phyloP scores from a whole-genome alignment of 345 rosid species.

The Sonneratia alba region DNA sequence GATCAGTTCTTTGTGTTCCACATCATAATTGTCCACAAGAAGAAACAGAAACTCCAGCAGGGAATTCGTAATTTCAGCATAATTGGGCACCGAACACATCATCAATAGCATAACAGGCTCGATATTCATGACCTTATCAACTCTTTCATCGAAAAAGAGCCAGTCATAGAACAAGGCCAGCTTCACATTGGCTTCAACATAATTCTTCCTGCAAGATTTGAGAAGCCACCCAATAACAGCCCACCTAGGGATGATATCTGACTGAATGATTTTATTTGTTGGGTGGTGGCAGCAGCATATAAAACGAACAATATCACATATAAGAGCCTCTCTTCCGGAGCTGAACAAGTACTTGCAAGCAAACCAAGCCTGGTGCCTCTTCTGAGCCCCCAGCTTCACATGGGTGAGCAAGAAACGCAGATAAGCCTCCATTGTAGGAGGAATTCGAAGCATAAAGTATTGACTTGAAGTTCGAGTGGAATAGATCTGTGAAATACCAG shows the following conservation, averaged over 20 bases:
- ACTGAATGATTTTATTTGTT: slow-evolving; percentile 42
- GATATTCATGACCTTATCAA: slow-evolving; percentile 67
- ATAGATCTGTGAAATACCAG: slow-evolving; percentile 39
- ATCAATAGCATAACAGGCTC: slow-evolving; percentile 84
- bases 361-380: slow-evolving; percentile 71
- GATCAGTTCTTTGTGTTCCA: slow-evolving; percentile 30
- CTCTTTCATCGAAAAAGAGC: slow-evolving; percentile 68
- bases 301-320: slow-evolving; percentile 64
- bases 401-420: slow-evolving; percentile 61
- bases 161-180: slow-evolving; percentile 74
- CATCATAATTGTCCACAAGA: slow-evolving; percentile 56
- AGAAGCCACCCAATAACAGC: slow-evolving; percentile 75
- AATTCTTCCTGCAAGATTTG: slow-evolving; percentile 38
- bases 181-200: slow-evolving; percentile 46
- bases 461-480: slow-evolving; percentile 50
- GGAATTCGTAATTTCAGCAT: slow-evolving; percentile 45
- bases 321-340: slow-evolving; percentile 49
- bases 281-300: slow-evolving; percentile 73
- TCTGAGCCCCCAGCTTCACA: slow-evolving; percentile 70
- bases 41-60: slow-evolving; percentile 74
- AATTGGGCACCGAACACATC: slow-evolving; percentile 61
- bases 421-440: slow-evolving; percentile 64
- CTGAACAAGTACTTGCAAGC: slow-evolving; percentile 41
- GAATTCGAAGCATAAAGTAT: slow-evolving; percentile 52
- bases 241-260: slow-evolving; percentile 75